phyloP scores from a whole-genome alignment of 306 rosid species.

The Vigna mungo region DNA sequence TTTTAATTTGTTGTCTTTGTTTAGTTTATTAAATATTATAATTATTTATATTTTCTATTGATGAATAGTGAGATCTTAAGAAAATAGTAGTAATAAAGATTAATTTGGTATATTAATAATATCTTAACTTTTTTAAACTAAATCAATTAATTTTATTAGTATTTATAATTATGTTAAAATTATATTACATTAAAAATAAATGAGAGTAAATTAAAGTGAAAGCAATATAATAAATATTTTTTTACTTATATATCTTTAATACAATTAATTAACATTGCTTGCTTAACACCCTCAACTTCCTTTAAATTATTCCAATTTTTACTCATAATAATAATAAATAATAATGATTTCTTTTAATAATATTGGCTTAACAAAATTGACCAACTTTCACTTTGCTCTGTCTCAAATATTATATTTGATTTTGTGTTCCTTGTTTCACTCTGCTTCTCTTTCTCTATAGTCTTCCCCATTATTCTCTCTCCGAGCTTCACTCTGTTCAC shows the following conservation, averaged over 20 bases:
- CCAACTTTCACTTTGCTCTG: not conserved
- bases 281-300: constrained; percentile 37
- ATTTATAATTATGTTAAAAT: too few relatives aligned
- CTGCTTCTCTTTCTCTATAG: not conserved
- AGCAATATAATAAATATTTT: not conserved
- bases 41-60: too few relatives aligned
- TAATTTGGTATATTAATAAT: too few relatives aligned
- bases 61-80: too few relatives aligned
- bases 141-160: too few relatives aligned
- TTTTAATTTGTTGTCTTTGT: too few relatives aligned
- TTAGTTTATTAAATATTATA: too few relatives aligned
- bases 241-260: not conserved
- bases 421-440: not conserved
- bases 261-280: not conserved
- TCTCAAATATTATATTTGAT: not conserved
- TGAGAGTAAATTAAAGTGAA: not conserved
- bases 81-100: too few relatives aligned
- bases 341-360: not conserved
- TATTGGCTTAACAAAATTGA: not conserved
- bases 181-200: too few relatives aligned
- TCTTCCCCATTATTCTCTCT: constrained; percentile 30
- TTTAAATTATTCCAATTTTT: constrained; percentile 21
- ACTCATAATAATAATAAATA: not conserved
- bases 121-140: too few relatives aligned
- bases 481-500: constrained; percentile 15